Evolutionary conservation across 306 rosid genomes (phyloP).

Genomic region (Aeschynomene evenia): DNA sequence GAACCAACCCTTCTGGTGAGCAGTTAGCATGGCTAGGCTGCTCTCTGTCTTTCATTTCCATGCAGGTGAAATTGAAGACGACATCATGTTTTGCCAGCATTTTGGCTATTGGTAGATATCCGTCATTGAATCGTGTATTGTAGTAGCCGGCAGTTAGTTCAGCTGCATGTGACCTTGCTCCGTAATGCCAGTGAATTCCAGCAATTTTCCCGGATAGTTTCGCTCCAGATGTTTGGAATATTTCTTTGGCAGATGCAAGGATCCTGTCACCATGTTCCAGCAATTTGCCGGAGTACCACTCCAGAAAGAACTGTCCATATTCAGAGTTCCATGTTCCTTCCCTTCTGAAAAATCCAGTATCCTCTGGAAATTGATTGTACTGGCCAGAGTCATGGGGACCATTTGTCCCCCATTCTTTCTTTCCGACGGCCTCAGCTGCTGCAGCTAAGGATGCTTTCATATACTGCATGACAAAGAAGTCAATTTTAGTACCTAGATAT

Average conservation of each 20-base stretch:
- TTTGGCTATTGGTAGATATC: conserved; percentile 65
- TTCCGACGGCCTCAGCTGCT: conserved; percentile 64
- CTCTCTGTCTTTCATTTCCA: conserved; percentile 91
- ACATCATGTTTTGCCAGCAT: conserved; percentile 68
- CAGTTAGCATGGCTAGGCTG: conserved; percentile 70
- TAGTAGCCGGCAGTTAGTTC: conserved; percentile 93
- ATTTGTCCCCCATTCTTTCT: conserved; percentile 72
- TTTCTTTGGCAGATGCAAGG: conserved; percentile 64
- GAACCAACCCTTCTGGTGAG: conserved; percentile 91
- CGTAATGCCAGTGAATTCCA: conserved; percentile 71
- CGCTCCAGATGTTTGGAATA: conserved; percentile 64
- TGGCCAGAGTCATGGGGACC: conserved; percentile 90
- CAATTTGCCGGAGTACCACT: conserved; percentile 78
- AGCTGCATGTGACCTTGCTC: conserved; percentile 76
- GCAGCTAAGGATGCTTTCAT: conserved; percentile 84
- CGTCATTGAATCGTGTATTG: conserved; percentile 67
- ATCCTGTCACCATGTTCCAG: conserved; percentile 72
- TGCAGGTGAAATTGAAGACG: conserved; percentile 88
- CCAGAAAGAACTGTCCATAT: conserved; percentile 80
- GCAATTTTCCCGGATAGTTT: conserved; percentile 88
- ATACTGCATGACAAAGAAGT: conserved; percentile 51
- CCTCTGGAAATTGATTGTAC: conserved; percentile 88
- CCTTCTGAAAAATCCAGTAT: conserved; percentile 70
- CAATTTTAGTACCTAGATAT: conserved; percentile 31
- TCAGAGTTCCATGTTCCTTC: conserved; percentile 88